Evolutionary conservation across 202 grass and related monocot genomes (phyloP).

Genomic region (Zizania palustris): DNA sequence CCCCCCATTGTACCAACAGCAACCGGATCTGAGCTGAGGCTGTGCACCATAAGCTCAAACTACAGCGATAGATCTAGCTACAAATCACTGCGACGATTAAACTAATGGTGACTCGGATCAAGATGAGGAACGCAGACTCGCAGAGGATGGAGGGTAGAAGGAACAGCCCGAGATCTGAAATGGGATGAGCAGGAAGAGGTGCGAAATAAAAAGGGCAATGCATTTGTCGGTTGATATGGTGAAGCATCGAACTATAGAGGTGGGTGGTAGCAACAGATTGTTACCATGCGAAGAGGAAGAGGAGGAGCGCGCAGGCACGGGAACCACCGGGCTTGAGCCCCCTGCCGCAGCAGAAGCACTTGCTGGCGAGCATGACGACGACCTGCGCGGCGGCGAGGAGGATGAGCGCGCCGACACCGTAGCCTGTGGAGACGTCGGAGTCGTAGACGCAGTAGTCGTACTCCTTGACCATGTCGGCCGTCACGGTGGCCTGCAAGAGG

Average conservation of each 20-base stretch:
- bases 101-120: background rate
- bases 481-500: conserved; percentile 50
- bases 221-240: background rate
- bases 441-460: conserved; percentile 83
- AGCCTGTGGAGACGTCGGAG: conserved; percentile 83
- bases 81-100: background rate
- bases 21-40: conserved; percentile 36
- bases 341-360: conserved; percentile 88
- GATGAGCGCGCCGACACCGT: conserved; percentile 78
- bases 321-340: conserved; percentile 72
- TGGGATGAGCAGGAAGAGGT: background rate
- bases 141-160: too few relatives aligned
- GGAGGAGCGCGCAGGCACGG: conserved; percentile 67
- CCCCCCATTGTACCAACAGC: background rate
- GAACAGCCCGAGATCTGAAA: background rate
- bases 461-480: conserved; percentile 52
- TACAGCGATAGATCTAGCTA: background rate
- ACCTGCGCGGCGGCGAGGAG: conserved; percentile 67
- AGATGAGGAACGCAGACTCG: background rate
- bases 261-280: background rate
- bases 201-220: background rate
- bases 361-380: conserved; percentile 64
- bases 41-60: background rate
- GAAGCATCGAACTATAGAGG: background rate
- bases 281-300: conserved; percentile 83